phyloP scores from a whole-genome alignment of 805 yeast species.

The Pichia sporocuriosa region DNA sequence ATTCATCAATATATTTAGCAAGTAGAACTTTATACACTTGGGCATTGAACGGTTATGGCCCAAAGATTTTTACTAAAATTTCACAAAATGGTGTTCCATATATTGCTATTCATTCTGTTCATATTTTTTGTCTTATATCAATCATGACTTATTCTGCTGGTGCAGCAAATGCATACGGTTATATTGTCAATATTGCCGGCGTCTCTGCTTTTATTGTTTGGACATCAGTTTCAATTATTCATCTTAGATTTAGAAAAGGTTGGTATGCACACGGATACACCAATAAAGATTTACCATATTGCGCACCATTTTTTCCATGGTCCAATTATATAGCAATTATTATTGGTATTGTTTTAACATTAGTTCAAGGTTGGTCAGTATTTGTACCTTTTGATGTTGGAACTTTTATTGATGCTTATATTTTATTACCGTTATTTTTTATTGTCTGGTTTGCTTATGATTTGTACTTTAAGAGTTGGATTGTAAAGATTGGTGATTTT shows the following conservation, averaged over 20 bases:
- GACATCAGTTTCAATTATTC: constrained; percentile 53
- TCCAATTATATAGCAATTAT: constrained; percentile 43
- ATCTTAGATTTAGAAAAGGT: constrained; percentile 48
- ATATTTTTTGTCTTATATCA: constrained; percentile 48
- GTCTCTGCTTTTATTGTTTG: constrained; percentile 64
- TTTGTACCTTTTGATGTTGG: constrained; percentile 56
- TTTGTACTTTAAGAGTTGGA: constrained; percentile 16
- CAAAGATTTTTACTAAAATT: constrained; percentile 41
- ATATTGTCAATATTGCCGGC: constrained; percentile 58
- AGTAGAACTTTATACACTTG: constrained; percentile 60
- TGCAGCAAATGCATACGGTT: constrained; percentile 51
- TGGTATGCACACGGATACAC: constrained; percentile 37
- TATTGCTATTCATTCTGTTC: constrained; percentile 48
- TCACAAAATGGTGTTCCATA: constrained; percentile 59
- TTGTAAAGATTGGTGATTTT: constrained; percentile 36
- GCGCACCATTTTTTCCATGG: constrained; percentile 45
- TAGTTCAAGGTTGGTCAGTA: constrained; percentile 62
- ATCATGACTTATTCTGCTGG: constrained; percentile 53
- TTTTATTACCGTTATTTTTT: constrained; percentile 52
- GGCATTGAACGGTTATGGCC: constrained; percentile 48
- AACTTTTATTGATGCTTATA: constrained; percentile 52
- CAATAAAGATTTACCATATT: constrained; percentile 46
- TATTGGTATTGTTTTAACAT: constrained; percentile 45
- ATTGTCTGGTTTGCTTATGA: constrained; percentile 30
- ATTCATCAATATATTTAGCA: constrained; percentile 62